A percentile compares a stretch with the other conserved stretches of the same genome.
phyloP scores from a whole-genome alignment of 306 rosid species.

The Lathyrus aphaca region DNA sequence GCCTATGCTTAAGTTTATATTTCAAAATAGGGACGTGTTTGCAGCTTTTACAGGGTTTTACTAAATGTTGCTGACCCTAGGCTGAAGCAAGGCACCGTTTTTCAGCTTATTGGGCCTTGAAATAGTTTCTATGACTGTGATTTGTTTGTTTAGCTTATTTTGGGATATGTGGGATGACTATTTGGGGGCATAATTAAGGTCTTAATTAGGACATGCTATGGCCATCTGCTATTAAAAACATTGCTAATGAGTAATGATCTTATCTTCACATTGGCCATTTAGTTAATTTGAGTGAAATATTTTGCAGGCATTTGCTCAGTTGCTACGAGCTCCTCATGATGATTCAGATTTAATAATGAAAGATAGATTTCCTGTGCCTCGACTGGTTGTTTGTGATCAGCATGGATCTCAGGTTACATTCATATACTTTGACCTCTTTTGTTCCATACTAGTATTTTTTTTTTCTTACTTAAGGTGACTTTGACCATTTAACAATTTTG shows the following conservation, averaged over 20 bases:
- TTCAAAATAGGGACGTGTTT: not conserved
- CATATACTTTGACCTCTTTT: not conserved
- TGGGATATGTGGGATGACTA: not conserved
- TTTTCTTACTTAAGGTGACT: not conserved
- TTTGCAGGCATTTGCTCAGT: slow-evolving; percentile 86
- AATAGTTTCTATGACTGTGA: not conserved
- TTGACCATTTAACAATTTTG: not conserved
- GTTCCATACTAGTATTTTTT: not conserved
- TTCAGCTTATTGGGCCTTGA: slow-evolving; percentile 1
- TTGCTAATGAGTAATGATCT: slow-evolving; percentile 3
- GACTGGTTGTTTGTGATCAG: slow-evolving; percentile 95
- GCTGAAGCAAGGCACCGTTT: not conserved
- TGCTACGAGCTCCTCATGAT: slow-evolving; percentile 82
- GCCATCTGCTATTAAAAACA: not conserved
- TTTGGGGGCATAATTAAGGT: slow-evolving; percentile 5
- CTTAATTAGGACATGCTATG: not conserved
- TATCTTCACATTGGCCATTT: slow-evolving; percentile 24
- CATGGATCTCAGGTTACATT: slow-evolving; percentile 88
- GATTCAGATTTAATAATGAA: slow-evolving; percentile 74
- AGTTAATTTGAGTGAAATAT: slow-evolving; percentile 26
- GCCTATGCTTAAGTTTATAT: slow-evolving; percentile 7
- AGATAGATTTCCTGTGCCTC: slow-evolving; percentile 98
- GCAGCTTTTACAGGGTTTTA: not conserved
- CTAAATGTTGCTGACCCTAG: not conserved
- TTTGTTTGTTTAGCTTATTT: not conserved